Conservation (phyloP, 495 filamentous ascomycete species). For the Aspergillus sparsus region DNA sequence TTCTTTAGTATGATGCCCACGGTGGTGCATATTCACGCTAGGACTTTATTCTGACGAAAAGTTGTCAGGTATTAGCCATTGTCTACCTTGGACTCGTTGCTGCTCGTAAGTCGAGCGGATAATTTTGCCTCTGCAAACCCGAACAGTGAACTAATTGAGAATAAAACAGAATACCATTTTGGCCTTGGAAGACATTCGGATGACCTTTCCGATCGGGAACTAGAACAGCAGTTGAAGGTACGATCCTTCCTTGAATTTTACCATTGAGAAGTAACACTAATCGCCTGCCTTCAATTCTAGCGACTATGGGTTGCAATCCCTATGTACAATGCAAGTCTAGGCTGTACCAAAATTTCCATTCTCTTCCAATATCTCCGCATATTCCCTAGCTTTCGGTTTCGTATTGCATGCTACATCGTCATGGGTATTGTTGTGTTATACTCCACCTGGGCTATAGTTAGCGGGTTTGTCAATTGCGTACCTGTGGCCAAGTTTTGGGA, state of each 20-base stretch:
- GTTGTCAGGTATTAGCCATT: slow-evolving; percentile 29
- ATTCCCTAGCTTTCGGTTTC: slow-evolving; percentile 41
- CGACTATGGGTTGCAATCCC: slow-evolving; percentile 44
- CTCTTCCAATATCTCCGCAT: slow-evolving; percentile 52
- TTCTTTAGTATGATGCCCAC: slow-evolving; percentile 26
- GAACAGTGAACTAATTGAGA: slow-evolving; percentile 1
- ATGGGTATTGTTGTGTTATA: slow-evolving; percentile 40
- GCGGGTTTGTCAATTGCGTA: slow-evolving; percentile 53
- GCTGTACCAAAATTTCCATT: slow-evolving; percentile 49
- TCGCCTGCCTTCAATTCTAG: slow-evolving; percentile 15
- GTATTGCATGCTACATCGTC: slow-evolving; percentile 34
- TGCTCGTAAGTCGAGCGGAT: slow-evolving; percentile 29
- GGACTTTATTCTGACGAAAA: background rate
- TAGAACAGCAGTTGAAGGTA: slow-evolving; percentile 40
- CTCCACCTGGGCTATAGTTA: slow-evolving; percentile 42
- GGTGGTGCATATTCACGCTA: background rate
- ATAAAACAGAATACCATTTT: slow-evolving; percentile 35
- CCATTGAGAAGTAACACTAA: background rate
- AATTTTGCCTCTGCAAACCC: background rate
- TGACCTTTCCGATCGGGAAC: slow-evolving; percentile 20
- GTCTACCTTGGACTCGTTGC: slow-evolving; percentile 37
- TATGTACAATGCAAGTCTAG: slow-evolving; percentile 44
- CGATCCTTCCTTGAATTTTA: background rate
- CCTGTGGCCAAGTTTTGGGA: slow-evolving; percentile 58
- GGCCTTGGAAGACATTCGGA: slow-evolving; percentile 33